Evolutionary conservation across 2,329 filamentous ascomycete genomes (phyloP).

Genomic region (Aspergillus bombycis): DNA sequence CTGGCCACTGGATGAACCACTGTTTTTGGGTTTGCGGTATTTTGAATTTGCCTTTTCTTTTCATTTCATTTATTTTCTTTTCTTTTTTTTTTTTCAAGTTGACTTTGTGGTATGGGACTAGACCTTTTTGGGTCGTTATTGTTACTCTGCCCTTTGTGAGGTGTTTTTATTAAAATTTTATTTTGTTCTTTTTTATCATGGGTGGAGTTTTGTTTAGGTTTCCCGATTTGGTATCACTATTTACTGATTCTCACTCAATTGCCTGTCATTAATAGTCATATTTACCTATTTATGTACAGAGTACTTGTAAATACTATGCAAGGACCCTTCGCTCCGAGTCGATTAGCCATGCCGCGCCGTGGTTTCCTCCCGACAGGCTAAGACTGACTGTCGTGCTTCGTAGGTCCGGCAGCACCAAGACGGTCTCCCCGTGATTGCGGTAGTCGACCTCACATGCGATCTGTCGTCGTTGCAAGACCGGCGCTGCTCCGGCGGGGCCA

Average conservation of each 20-base stretch:
- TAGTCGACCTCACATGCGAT: conserved; percentile 77
- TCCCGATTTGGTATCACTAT: not conserved
- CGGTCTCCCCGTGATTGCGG: conserved; percentile 73
- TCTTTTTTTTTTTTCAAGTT: not conserved
- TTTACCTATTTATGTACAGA: not conserved
- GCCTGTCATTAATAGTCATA: not conserved
- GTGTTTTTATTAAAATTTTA: not conserved
- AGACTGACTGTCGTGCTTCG: conserved; percentile 73
- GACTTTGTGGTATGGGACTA: not conserved
- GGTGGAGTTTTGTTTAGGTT: not conserved
- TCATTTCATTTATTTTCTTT: no score
- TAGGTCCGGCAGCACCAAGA: conserved; percentile 74
- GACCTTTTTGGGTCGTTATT: not conserved
- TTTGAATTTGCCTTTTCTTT: no score
- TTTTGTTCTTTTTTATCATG: not conserved
- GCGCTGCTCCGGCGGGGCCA: conserved; percentile 15
- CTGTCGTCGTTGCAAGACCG: conserved; percentile 33
- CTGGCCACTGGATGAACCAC: not conserved
- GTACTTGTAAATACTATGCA: not conserved
- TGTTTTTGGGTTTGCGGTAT: not conserved
- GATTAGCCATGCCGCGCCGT: conserved; percentile 64
- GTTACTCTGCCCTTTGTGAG: not conserved
- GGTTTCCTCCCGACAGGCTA: conserved; percentile 63
- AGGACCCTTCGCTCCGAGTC: conserved; percentile 57
- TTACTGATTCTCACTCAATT: not conserved